Conservation (phyloP, 441 rosid genomes). For the Erodium moschatum region DNA sequence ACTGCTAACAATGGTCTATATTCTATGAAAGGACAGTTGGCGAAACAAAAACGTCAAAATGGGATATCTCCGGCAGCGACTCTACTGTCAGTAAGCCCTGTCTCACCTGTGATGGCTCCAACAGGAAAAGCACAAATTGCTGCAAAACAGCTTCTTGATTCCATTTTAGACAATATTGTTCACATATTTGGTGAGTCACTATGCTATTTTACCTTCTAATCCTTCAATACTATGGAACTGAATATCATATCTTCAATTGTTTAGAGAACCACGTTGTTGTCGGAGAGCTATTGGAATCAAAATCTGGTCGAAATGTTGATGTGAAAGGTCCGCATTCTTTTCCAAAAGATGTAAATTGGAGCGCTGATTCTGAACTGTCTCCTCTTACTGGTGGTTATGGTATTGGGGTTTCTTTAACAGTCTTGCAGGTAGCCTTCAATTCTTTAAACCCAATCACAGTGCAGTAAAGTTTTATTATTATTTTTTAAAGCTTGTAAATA, state of each 20-base stretch:
- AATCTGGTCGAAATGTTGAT: constrained; percentile 50
- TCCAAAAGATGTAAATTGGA: constrained; percentile 58
- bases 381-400: constrained; percentile 90
- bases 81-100: constrained; percentile 88
- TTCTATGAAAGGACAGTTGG: constrained; percentile 50
- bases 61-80: constrained; percentile 58
- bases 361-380: constrained; percentile 66
- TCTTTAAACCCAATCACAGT: neutral
- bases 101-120: constrained; percentile 93
- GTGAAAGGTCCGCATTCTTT: constrained; percentile 58
- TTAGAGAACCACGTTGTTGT: constrained; percentile 87
- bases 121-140: constrained; percentile 87
- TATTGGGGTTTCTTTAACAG: constrained; percentile 87
- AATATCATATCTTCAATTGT: constrained; percentile 22
- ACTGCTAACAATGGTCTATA: constrained; percentile 38
- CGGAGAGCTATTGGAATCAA: constrained; percentile 84
- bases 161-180: constrained; percentile 71
- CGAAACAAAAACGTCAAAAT: constrained; percentile 63
- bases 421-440: constrained; percentile 58
- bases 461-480: neutral
- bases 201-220: constrained; percentile 14
- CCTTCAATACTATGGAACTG: constrained; percentile 22
- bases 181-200: constrained; percentile 72
- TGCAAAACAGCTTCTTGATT: constrained; percentile 85
- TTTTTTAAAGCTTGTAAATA: neutral